Base-by-base conservation (phyloP, 495 filamentous ascomycete genomes). In the Penicillium crystallinum region DNA sequence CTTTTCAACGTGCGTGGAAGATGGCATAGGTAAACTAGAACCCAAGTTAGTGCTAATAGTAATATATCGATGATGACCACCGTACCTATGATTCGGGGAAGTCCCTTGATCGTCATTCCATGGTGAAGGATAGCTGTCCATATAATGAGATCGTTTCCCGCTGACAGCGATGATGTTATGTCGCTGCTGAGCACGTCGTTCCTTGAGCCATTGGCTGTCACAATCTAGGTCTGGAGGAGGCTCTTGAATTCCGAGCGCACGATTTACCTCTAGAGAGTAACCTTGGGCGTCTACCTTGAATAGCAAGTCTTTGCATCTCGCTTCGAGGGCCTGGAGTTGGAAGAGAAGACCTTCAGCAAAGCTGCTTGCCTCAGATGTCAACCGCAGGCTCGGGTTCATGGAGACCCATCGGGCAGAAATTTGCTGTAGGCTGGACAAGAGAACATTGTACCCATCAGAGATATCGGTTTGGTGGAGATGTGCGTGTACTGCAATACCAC, bases 351-450 rank as follows among this genome's bases (percentile, higher is more conserved):
- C 19, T 14, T 38, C n/a, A 8, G 45, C 30, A 48, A 48, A 48
- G 30, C 27, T 21, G 4, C 5, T 36, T 7, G 34, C 22, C 6
- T 37, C 31, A 2, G 31, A 48, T 11, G 4, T 37, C 31, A 48
- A 14, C n/a, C 27, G 37, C 19, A 48, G 23, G 21, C 31, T 27
- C 4, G 45, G 31, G 27, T 37, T 48, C 45, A 48, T 48, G n/a
- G 45, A 48, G 9, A 25, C 19, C 45, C 45, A 48, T 12, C 45
- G 45, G 1, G 7, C 30, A 11, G 45, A 48, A 17, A 48, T 48
- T 19, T 48, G 45, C n/a, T 48, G 45, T 9, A 48, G 21, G 22
- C 45, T 37, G 1, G 45, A 48, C 19, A 48, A 17, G 6, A 48
- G 45, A 23, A 48, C 14, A 23, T 37, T 14, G 22, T 48, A 48